A percentile compares a stretch with the other conserved stretches of the same genome.
These are phyloP conservation scores for Tylopilus vinaceipallidus DNA, from an alignment of 768 basidiomycete species.

Conservation along the genomic window DNA sequence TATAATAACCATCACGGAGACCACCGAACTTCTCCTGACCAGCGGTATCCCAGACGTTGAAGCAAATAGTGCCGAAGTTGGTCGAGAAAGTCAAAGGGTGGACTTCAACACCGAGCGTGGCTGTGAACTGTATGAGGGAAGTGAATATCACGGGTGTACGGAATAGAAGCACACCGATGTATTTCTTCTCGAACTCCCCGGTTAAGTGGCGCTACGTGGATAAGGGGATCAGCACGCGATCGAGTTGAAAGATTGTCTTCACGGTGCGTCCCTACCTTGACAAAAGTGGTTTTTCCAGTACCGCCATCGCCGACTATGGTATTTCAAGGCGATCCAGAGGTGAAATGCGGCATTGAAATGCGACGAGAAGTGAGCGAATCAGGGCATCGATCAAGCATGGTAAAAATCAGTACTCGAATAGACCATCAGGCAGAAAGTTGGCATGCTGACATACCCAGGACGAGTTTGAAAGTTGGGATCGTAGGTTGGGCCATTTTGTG, in stretches of 20 bases:
- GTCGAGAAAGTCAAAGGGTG: constrained; percentile 95
- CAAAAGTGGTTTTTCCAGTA: constrained; percentile 97
- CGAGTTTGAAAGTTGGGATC: constrained; percentile 96
- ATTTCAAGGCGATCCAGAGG: neutral
- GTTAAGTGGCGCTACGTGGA: constrained; percentile 86
- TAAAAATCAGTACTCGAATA: constrained; percentile 23
- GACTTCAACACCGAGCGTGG: constrained; percentile 99
- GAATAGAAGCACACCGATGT: constrained; percentile 69
- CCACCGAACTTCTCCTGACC: constrained; percentile 99
- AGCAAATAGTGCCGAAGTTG: constrained; percentile 98
- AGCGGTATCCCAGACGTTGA: constrained; percentile 99
- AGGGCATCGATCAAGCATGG: constrained; percentile 53
- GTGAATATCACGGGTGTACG: constrained; percentile 11
- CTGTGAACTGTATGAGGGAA: constrained; percentile 41
- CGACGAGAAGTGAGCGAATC: constrained; percentile 9
- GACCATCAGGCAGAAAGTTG: constrained; percentile 1
- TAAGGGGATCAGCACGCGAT: constrained; percentile 58
- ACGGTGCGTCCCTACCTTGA: constrained; percentile 65
- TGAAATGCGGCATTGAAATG: constrained; percentile 10
- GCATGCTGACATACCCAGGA: constrained; percentile 70
- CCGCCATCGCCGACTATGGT: constrained; percentile 88
- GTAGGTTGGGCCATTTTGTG: constrained; percentile 41
- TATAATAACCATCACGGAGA: constrained; percentile 94
- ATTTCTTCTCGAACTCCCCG: constrained; percentile 99
- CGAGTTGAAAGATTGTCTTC: constrained; percentile 25